phyloP scores from a whole-genome alignment of 768 basidiomycete species.

The Tremella fuciformis region DNA sequence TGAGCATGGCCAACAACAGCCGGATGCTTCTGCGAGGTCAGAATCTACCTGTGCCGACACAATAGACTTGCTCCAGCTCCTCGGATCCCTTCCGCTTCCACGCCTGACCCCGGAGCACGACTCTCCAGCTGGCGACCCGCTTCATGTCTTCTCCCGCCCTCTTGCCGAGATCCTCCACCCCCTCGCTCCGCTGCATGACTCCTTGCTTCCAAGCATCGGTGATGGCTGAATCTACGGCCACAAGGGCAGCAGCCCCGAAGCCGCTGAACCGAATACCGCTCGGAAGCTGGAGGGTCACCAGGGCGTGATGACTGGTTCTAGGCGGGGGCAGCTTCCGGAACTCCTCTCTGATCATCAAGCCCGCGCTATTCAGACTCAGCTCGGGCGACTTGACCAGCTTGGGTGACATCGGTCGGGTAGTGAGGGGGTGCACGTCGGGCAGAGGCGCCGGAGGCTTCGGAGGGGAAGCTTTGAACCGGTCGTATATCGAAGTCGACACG shows the following conservation, averaged over 20 bases:
- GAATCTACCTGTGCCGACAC: background rate
- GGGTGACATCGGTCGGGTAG: slow-evolving; percentile 20
- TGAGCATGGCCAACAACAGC: slow-evolving; percentile 32
- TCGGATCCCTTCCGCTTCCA: slow-evolving; percentile 39
- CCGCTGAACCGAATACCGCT: slow-evolving; percentile 27
- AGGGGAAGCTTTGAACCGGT: background rate
- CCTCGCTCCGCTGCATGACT: slow-evolving; percentile 18
- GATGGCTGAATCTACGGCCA: slow-evolving; percentile 22
- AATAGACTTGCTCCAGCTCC: slow-evolving; percentile 39
- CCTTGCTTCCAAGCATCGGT: slow-evolving; percentile 25
- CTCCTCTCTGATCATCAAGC: slow-evolving; percentile 37
- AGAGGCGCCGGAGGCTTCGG: background rate
- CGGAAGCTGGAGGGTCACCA: slow-evolving; percentile 21
- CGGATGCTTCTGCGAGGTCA: slow-evolving; percentile 22
- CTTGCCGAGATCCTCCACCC: slow-evolving; percentile 3
- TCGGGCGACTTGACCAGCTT: slow-evolving; percentile 41
- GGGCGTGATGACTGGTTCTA: slow-evolving; percentile 19
- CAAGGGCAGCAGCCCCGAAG: slow-evolving; percentile 27
- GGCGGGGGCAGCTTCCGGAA: slow-evolving; percentile 18
- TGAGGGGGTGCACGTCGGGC: slow-evolving; percentile 10
- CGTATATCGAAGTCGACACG: slow-evolving; percentile 1
- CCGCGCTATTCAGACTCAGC: slow-evolving; percentile 10
- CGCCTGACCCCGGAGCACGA: slow-evolving; percentile 28
- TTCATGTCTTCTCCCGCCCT: background rate
- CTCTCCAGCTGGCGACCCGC: slow-evolving; percentile 26